Evolutionary conservation across 129 eudicot species (phyloP), one percentile per base, ranked within the genome.

Genomic region (Scalesia atractyloides): DNA sequence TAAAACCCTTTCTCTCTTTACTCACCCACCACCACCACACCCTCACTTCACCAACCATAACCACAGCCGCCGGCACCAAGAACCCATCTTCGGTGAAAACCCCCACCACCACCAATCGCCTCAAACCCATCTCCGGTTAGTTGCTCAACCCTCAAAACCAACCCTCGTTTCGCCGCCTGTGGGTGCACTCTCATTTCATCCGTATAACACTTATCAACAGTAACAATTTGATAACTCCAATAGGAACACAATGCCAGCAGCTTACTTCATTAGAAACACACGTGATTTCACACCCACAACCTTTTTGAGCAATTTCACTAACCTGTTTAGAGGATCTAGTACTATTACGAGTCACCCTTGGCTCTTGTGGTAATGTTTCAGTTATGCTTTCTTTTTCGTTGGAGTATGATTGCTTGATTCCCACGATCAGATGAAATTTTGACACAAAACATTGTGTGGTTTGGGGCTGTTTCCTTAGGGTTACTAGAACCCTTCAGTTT

Each of bases 141-240:
- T 24, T 24, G 30, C 1, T 24, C 30, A 24, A 24, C 30, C 34
- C 5, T 24, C 26, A 24, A 24, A 1, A 24, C 26, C 26, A 24
- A 24, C 26, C 26, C n/a, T n/a, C n/a, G n/a, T 24, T 24, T 24
- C 26, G 82, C 51, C 81, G 80, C 76, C 96, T 84, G 76, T 88
- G 85, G 17, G 76, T 79, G 43, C 84, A 80, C 85, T 92, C 96
- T 96, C 91, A 92, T 69, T 83, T 86, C 86, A 85, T 73, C 70
- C 63, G 79, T 56, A 92, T 52, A 72, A 81, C 76, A 60, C 65
- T 66, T 26, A 5, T 74, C 36, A 92, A 30, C 34, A 68, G 77
- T 39, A 82, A 71, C 30, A 3, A 24, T 24, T 24, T 19, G 83
- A 78, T 56, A 56, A 82, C 69, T 70, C 85, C 85, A 62, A 15